These are phyloP conservation scores for Schizonepeta tenuifolia DNA, from an alignment of 257 asterid species.

Conservation along the genomic window DNA sequence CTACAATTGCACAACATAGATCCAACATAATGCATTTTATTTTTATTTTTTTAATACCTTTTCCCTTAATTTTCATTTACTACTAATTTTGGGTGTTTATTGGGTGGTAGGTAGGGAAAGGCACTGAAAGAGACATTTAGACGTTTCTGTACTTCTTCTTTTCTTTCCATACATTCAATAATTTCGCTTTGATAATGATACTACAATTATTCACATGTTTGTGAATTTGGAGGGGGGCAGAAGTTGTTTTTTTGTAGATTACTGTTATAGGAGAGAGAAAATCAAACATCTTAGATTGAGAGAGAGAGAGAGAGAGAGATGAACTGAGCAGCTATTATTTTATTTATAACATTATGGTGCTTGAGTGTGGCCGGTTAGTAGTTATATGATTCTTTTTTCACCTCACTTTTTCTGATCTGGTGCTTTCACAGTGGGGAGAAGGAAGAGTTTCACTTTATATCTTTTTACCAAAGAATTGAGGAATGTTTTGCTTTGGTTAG, in stretches of 20 bases:
- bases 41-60: background rate
- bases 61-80: background rate
- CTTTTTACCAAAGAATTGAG: slow-evolving; percentile 4
- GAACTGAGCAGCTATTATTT: slow-evolving; percentile 17
- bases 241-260: background rate
- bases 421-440: too few species aligned
- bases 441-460: slow-evolving; percentile 27
- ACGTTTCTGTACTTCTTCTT: slow-evolving; percentile 6
- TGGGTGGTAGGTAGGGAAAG: slow-evolving; percentile 37
- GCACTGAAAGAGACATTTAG: slow-evolving; percentile 37
- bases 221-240: background rate
- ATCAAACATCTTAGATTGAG: slow-evolving; percentile 25
- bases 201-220: background rate
- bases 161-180: slow-evolving; percentile 6
- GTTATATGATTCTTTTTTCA: slow-evolving; percentile 20
- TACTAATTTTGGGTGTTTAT: background rate
- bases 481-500: slow-evolving; percentile 33
- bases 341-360: background rate
- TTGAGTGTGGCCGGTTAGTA: slow-evolving; percentile 20
- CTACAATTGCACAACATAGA: background rate
- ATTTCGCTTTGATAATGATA: background rate
- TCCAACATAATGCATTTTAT: background rate
- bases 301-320: background rate
- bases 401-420: slow-evolving; percentile 38
- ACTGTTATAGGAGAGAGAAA: slow-evolving; percentile 12